These are phyloP conservation scores for Circinella umbellata DNA, from an alignment of 371 early-diverging fungal genomes.

Conservation along the genomic window DNA sequence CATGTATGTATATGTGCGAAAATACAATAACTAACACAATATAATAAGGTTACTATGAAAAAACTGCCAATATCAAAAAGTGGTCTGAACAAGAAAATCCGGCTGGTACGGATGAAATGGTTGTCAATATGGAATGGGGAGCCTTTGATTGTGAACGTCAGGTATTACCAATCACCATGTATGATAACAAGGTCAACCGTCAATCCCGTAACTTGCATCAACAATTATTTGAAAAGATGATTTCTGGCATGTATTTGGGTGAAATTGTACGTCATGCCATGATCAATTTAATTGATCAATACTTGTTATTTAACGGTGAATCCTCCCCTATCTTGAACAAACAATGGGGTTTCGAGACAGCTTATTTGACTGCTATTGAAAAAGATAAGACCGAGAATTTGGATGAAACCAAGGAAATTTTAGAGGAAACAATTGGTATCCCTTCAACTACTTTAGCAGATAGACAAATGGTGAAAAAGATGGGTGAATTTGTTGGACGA, in stretches of 20 bases:
- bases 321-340: constrained; percentile 72
- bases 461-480: constrained; percentile 78
- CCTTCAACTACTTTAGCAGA: constrained; percentile 75
- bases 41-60: constrained; percentile 74
- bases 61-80: constrained; percentile 44
- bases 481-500: constrained; percentile 84
- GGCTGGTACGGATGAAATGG: constrained; percentile 50
- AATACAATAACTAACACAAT: background rate
- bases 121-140: constrained; percentile 75
- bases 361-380: constrained; percentile 90
- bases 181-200: constrained; percentile 69
- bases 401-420: constrained; percentile 67
- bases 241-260: constrained; percentile 85
- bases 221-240: constrained; percentile 81
- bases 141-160: constrained; percentile 69
- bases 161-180: constrained; percentile 69
- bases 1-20: background rate
- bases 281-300: constrained; percentile 66
- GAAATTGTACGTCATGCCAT: constrained; percentile 77
- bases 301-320: constrained; percentile 55
- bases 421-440: constrained; percentile 75
- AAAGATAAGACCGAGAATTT: constrained; percentile 75
- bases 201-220: constrained; percentile 63
- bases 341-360: constrained; percentile 86
- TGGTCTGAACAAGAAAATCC: constrained; percentile 69